Evolutionary conservation across 1,284 basidiomycete genomes (phyloP).

Genomic region (Limonomyces culmigenus): DNA sequence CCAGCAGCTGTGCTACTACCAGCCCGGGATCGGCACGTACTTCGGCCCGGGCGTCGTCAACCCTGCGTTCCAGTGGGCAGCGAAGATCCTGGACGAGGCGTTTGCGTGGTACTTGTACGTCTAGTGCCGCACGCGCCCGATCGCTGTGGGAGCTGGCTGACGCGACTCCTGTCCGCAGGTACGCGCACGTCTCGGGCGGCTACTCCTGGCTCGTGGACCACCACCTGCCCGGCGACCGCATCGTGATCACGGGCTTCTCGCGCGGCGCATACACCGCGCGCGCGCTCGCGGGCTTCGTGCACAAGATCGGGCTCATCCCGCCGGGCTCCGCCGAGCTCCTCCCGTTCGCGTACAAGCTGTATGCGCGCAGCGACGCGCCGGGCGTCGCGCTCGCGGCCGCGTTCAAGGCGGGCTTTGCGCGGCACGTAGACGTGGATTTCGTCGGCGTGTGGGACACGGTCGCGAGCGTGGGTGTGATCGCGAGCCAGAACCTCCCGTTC

Average conservation of each 20-base stretch:
- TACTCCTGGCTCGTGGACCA: constrained; percentile 54
- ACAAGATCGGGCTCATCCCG: constrained; percentile 30
- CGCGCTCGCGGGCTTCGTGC: neutral
- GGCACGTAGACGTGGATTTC: constrained; percentile 32
- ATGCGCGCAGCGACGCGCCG: constrained; percentile 22
- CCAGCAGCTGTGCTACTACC: constrained; percentile 52
- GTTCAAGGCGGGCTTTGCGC: constrained; percentile 36
- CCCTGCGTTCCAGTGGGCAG: constrained; percentile 19
- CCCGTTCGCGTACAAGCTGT: constrained; percentile 40
- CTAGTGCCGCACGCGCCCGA: neutral
- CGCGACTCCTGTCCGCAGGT: constrained; percentile 19
- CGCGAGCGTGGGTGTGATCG: constrained; percentile 20
- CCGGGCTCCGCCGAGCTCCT: constrained; percentile 34
- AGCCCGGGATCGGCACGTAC: constrained; percentile 40
- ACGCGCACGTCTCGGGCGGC: constrained; percentile 37
- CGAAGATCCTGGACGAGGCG: constrained; percentile 26
- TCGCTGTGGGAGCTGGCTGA: neutral
- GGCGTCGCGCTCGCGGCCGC: constrained; percentile 23
- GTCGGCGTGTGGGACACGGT: constrained; percentile 25
- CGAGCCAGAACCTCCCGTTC: constrained; percentile 22
- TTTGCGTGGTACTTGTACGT: constrained; percentile 22
- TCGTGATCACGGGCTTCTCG: constrained; percentile 34
- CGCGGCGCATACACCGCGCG: constrained; percentile 15
- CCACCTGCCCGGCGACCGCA: constrained; percentile 28
- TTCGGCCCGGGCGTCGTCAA: constrained; percentile 20